These are phyloP conservation scores for Metschnikowia amazonensis DNA, from an alignment of 805 yeast species.

Conservation along the genomic window DNA sequence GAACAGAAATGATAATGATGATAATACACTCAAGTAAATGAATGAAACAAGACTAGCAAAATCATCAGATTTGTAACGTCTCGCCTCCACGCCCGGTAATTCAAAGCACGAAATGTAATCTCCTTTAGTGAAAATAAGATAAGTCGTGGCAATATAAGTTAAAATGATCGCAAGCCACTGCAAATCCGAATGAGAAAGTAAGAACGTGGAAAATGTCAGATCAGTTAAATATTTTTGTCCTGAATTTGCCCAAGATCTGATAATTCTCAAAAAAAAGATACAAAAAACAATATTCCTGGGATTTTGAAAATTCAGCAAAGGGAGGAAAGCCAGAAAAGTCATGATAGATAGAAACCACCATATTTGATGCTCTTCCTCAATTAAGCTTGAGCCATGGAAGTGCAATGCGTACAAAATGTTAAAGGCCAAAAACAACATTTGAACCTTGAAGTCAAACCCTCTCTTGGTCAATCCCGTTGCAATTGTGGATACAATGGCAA, in stretches of 20 bases:
- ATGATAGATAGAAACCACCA: constrained; percentile 67
- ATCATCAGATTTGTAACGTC: constrained; percentile 13
- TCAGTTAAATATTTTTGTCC: constrained; percentile 72
- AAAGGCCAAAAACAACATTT: constrained; percentile 24
- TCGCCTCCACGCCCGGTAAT: constrained; percentile 6
- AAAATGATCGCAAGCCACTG: constrained; percentile 48
- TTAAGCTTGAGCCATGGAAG: constrained; percentile 73
- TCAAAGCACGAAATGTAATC: constrained; percentile 21
- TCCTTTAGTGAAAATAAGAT: constrained; percentile 25
- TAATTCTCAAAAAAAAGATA: constrained; percentile 45
- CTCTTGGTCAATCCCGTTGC: not conserved
- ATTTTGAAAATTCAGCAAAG: constrained; percentile 6
- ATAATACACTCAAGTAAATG: constrained; percentile 43
- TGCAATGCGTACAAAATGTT: constrained; percentile 54
- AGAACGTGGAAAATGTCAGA: constrained; percentile 36
- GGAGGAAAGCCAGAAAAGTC: constrained; percentile 13
- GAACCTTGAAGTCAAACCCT: not conserved
- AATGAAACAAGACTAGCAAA: constrained; percentile 38
- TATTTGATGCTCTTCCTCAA: constrained; percentile 93
- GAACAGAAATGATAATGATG: constrained; percentile 47
- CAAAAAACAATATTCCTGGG: constrained; percentile 10
- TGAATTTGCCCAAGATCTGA: constrained; percentile 83
- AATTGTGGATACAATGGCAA: not conserved
- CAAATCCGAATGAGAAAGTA: constrained; percentile 30
- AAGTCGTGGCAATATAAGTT: constrained; percentile 32